Evolutionary conservation across 768 basidiomycete species (phyloP).

Genomic region (Kwoniella europaea): DNA sequence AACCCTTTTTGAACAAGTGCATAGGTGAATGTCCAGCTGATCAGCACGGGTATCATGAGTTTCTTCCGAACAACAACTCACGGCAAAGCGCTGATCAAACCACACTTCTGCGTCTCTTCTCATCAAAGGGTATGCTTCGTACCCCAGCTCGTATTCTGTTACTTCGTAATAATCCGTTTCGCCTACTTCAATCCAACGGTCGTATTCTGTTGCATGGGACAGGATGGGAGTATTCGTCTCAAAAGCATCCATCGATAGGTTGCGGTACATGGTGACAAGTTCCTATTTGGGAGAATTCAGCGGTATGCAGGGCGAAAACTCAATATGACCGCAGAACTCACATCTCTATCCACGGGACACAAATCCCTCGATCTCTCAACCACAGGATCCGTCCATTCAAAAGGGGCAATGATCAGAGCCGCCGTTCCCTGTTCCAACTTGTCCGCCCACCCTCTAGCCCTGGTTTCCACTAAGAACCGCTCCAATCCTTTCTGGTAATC

Average conservation of each 20-base stretch:
- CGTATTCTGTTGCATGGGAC: not conserved
- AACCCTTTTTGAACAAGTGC: not conserved
- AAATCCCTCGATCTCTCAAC: not conserved
- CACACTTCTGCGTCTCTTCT: not conserved
- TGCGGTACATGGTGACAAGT: not conserved
- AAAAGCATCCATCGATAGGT: not conserved
- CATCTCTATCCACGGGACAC: conserved; percentile 5
- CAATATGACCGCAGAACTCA: not conserved
- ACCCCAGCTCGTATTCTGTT: not conserved
- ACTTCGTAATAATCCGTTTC: not conserved
- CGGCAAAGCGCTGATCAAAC: not conserved
- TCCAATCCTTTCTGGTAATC: conserved; percentile 4
- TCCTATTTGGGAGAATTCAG: not conserved
- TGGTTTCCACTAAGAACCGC: not conserved
- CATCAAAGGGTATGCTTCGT: not conserved
- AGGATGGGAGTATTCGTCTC: not conserved
- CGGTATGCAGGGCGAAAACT: not conserved
- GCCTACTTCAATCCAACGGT: not conserved
- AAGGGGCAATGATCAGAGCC: not conserved
- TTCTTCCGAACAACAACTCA: not conserved
- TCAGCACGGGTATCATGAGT: not conserved
- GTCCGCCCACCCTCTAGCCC: not conserved
- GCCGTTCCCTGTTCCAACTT: not conserved
- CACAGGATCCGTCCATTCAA: not conserved
- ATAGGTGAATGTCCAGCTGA: not conserved